Conservation (phyloP, 495 filamentous ascomycete species). For the Thermochaetoides thermophila region DNA sequence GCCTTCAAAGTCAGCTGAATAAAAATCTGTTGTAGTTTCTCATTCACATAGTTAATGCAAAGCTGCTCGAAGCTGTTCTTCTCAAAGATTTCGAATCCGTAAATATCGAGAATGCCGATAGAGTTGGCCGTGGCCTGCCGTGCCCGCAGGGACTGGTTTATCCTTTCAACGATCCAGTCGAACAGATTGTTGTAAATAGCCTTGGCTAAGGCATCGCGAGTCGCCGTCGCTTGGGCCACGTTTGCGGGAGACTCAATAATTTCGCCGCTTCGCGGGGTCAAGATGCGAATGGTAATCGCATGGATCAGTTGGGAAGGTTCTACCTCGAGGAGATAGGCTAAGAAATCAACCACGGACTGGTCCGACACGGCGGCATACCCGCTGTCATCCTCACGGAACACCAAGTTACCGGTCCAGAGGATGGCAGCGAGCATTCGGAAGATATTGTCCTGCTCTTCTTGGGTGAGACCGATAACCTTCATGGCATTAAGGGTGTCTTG, state of each 20-base stretch:
- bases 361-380: conserved; percentile 79
- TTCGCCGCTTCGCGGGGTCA: conserved; percentile 76
- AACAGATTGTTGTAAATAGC: conserved; percentile 96
- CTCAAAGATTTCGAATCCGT: conserved; percentile 99
- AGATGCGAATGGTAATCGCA: conserved; percentile 74
- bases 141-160: conserved; percentile 79
- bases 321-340: conserved; percentile 87
- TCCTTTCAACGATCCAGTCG: conserved; percentile 93
- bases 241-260: conserved; percentile 91
- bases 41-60: conserved; percentile 99
- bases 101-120: conserved; percentile 97
- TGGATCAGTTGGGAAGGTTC: conserved; percentile 66
- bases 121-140: conserved; percentile 60
- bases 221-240: conserved; percentile 76
- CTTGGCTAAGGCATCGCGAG: conserved; percentile 84
- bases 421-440: conserved; percentile 92
- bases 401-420: conserved; percentile 88
- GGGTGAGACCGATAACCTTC: conserved; percentile 78
- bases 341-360: conserved; percentile 81
- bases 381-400: conserved; percentile 73
- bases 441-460: conserved; percentile 86
- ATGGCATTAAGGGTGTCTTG: conserved; percentile 87
- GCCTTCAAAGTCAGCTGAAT: conserved; percentile 95
- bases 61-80: conserved; percentile 98
- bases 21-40: conserved; percentile 99